phyloP scores from a whole-genome alignment of 129 eudicot species.

The Helianthus annuus region HanXRQr2.0-SUNRISE NC_035449.2:150373521-150374020 shows the following conservation, averaged over 20 bases:
- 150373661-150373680: not conserved
- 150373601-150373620: not conserved
- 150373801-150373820: no score
- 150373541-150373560: not conserved
- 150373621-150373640: not conserved
- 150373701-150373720: not conserved
- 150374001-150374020: no score
- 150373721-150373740: not conserved
- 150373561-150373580: not conserved
- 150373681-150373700: not conserved
- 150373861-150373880: no score
- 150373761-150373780: not conserved
- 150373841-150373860: no score
- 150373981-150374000: no score
- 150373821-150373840: no score
- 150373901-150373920: no score
- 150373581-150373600: not conserved
- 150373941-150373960: no score
- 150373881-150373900: no score
- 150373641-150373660: not conserved
- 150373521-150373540: no score
- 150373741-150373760: not conserved
- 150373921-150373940: no score
- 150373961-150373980: no score
- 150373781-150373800: not conserved